Evolutionary conservation across 768 basidiomycete genomes (phyloP).

Genomic region (Leccinum fibrillosum): DNA sequence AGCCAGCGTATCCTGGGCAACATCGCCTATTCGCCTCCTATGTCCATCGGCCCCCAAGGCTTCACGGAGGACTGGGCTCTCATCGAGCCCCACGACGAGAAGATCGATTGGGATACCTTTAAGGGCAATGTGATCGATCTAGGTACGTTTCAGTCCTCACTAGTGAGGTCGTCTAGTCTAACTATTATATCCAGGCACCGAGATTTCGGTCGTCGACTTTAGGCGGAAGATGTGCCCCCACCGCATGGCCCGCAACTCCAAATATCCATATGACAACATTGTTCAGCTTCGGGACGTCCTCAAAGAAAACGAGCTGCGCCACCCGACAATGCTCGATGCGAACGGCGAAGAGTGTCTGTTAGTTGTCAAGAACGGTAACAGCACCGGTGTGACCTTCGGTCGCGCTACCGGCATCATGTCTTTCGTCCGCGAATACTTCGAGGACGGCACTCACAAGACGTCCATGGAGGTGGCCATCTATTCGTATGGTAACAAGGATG

Average conservation of each 20-base stretch:
- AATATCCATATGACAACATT: neutral
- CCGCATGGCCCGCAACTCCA: neutral
- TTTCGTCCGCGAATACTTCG: neutral
- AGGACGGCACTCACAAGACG: neutral
- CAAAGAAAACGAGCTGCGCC: neutral
- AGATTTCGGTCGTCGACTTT: neutral
- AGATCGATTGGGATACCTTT: neutral
- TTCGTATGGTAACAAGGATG: neutral
- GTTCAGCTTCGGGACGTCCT: neutral
- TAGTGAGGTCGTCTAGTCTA: neutral
- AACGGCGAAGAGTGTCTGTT: neutral
- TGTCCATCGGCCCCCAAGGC: neutral
- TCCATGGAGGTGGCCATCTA: neutral
- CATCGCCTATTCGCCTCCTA: neutral
- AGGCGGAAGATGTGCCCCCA: neutral
- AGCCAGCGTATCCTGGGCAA: neutral
- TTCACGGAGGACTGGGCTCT: neutral
- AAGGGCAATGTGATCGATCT: neutral
- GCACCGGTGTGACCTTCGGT: neutral
- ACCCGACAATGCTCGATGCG: neutral
- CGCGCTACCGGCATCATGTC: neutral
- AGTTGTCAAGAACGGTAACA: neutral
- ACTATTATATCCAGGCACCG: neutral
- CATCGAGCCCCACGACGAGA: neutral
- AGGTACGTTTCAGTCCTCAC: neutral